Evolutionary conservation across 2,329 filamentous ascomycete species (phyloP).

Genomic region (Cytospora chrysosperma): DNA sequence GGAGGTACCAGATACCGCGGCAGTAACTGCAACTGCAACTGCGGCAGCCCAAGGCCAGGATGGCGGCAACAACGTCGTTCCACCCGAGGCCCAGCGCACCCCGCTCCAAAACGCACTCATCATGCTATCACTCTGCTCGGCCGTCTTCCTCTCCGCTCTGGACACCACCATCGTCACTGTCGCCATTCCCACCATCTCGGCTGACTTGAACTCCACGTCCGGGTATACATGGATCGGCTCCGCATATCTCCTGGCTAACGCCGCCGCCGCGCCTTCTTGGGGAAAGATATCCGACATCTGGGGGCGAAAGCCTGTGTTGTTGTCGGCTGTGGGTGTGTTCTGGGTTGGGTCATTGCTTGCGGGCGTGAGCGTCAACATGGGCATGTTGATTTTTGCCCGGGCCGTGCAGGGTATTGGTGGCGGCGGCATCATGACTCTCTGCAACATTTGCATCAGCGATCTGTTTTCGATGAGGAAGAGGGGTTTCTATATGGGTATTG

Average conservation of each 20-base stretch:
- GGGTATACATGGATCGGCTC: slow-evolving; percentile 79
- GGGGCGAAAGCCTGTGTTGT: slow-evolving; percentile 54
- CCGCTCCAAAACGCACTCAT: slow-evolving; percentile 35
- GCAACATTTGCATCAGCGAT: slow-evolving; percentile 55
- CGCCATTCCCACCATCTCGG: slow-evolving; percentile 59
- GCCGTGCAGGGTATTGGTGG: slow-evolving; percentile 53
- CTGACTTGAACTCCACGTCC: slow-evolving; percentile 57
- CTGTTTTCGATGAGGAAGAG: slow-evolving; percentile 48
- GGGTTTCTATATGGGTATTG: slow-evolving; percentile 38
- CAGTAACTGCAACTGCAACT: neutral
- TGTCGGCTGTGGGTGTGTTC: slow-evolving; percentile 49
- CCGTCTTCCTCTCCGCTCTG: slow-evolving; percentile 46
- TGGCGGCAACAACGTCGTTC: neutral
- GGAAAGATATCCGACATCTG: slow-evolving; percentile 60
- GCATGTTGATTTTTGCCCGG: slow-evolving; percentile 46
- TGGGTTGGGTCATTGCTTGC: slow-evolving; percentile 51
- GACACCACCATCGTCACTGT: slow-evolving; percentile 61
- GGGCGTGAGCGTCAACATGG: slow-evolving; percentile 45
- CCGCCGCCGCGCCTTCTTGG: slow-evolving; percentile 69
- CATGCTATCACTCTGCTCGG: slow-evolving; percentile 40
- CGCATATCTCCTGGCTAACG: slow-evolving; percentile 69
- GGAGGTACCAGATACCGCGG: neutral
- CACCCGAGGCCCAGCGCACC: slow-evolving; percentile 33
- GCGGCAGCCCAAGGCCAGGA: neutral
- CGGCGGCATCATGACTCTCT: slow-evolving; percentile 51